Base-by-base conservation (phyloP, 1,284 basidiomycete genomes). In the Trichosporon coremiiforme region DNA sequence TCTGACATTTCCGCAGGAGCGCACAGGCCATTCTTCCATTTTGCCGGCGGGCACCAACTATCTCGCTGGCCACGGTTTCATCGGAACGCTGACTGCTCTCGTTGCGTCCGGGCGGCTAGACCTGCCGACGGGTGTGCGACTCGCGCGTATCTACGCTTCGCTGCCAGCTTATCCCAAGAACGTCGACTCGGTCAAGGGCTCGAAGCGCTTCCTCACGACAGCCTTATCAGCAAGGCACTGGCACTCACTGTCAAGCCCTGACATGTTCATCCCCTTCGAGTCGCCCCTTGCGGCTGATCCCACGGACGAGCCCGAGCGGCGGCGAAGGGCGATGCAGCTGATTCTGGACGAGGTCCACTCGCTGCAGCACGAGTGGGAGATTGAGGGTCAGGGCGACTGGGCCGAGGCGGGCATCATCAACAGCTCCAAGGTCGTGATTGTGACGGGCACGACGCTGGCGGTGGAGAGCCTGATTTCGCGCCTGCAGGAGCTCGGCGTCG, bases 31-130 rank as follows among this genome's bases (percentile, higher is more conserved):
- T 10, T 41, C 71, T 6, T 74, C 75, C 2, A 70, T 82, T 13
- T 68, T 84, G 10, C 82, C 82, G 13, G 60, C 70, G 10, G 78
- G 77, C 4, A 82, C 79, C 10, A 75, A 75, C 4, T 79, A 82
- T 71, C 78, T 84, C 31, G 79, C 79, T 7, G 82, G 82, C 17
- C 82, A 84, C 67, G 82, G 82, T 1, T 83, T 83, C 70, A 78
- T 84, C 66, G 82, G 82, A 2, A 82, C 81, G 2, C 72, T 84
- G 25, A 80, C 82, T 1, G 78, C 81, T 1, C 71, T 84, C 12
- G 82, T 84, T 17, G 82, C 81, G 6, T 73, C 79, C 6, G 81
- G 81, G 8, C 74, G 77, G 41, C 68, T 84, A 7, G 80, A 82
- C 68, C 75, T 84, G 17, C 73, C 78, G 8, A 79, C 79, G 9